These are phyloP conservation scores for Botrytis deweyae DNA, from an alignment of 2,329 filamentous ascomycete genomes.

Conservation along the genomic window DNA sequence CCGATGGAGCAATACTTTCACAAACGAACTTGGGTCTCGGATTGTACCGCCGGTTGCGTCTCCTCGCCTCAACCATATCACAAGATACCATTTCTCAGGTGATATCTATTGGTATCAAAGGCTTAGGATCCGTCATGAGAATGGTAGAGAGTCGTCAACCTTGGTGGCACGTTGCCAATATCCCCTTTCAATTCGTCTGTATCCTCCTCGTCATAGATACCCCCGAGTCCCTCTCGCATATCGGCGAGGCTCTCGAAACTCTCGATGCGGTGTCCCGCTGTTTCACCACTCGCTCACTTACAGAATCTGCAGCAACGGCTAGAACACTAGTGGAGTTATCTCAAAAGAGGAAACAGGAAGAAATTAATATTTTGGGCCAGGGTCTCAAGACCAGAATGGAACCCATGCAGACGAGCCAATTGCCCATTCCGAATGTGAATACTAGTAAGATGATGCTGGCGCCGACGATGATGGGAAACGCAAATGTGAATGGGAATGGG, in stretches of 20 bases:
- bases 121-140: conserved; percentile 25
- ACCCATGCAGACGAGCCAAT: not conserved
- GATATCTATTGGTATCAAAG: conserved; percentile 2
- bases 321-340: conserved; percentile 29
- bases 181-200: conserved; percentile 31
- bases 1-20: conserved; percentile 15
- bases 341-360: conserved; percentile 25
- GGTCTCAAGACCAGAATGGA: not conserved
- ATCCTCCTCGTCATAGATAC: conserved; percentile 30
- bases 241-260: conserved; percentile 28
- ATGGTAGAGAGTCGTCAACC: conserved; percentile 24
- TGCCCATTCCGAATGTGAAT: not conserved
- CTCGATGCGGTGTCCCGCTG: conserved; percentile 25
- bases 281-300: conserved; percentile 27
- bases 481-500: not conserved
- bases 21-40: conserved; percentile 15
- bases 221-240: conserved; percentile 26
- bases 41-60: conserved; percentile 15
- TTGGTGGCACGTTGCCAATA: conserved; percentile 33
- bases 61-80: conserved; percentile 11
- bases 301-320: conserved; percentile 30
- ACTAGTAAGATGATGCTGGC: not conserved
- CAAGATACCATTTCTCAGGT: conserved; percentile 8
- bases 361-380: conserved; percentile 16
- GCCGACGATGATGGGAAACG: conserved; percentile 4